phyloP scores from a whole-genome alignment of 2,329 filamentous ascomycete species.

The Penicillium digitatum region DNA sequence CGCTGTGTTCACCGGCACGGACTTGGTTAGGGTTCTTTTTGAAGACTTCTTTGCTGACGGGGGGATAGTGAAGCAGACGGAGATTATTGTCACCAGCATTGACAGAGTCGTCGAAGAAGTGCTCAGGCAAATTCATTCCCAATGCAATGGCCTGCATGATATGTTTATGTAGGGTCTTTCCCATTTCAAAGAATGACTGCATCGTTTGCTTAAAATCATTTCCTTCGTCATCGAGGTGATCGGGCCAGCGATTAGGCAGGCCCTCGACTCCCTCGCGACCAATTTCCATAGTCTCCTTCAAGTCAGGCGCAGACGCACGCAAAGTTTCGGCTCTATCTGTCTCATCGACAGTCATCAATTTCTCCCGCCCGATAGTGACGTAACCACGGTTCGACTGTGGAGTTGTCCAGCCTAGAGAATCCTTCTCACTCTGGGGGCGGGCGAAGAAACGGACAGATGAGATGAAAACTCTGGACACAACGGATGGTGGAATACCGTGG shows the following conservation, averaged over 20 bases:
- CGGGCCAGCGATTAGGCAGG: conserved; percentile 75
- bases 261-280: conserved; percentile 57
- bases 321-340: conserved; percentile 55
- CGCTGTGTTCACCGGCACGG: conserved; percentile 72
- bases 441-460: conserved; percentile 68
- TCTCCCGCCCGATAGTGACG: conserved; percentile 66
- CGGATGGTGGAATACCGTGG: conserved; percentile 62
- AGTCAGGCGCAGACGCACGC: conserved; percentile 49
- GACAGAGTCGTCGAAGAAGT: conserved; percentile 73
- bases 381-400: conserved; percentile 72
- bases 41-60: conserved; percentile 63
- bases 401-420: conserved; percentile 65
- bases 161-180: conserved; percentile 68
- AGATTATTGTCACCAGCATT: conserved; percentile 67
- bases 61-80: conserved; percentile 72
- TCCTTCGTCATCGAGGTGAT: conserved; percentile 50
- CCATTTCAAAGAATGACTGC: conserved; percentile 69
- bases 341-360: conserved; percentile 59
- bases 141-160: conserved; percentile 82
- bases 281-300: conserved; percentile 61
- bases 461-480: conserved; percentile 60
- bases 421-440: conserved; percentile 60
- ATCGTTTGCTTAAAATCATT: conserved; percentile 67
- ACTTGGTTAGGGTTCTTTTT: conserved; percentile 64
- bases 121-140: conserved; percentile 67